A percentile compares a stretch with the other conserved stretches of the same genome.
These are phyloP conservation scores for Annulohypoxylon bovei DNA, from an alignment of 495 filamentous ascomycete species.

Conservation along the genomic window DNA sequence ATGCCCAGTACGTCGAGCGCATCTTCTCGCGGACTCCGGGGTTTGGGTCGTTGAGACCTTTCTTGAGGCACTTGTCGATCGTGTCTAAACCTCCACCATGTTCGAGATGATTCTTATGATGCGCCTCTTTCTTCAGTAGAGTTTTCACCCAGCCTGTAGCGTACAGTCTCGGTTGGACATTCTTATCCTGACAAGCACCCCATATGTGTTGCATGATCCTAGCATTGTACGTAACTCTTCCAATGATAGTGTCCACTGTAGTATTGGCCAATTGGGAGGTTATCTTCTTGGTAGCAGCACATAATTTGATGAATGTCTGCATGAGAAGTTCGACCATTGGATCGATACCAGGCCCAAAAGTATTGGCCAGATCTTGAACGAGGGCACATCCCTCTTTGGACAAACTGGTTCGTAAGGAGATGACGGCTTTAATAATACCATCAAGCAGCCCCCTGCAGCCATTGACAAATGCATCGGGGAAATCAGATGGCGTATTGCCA, in stretches of 20 bases:
- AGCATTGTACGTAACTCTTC: constrained; percentile 77
- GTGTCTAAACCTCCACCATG: constrained; percentile 82
- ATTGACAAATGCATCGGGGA: constrained; percentile 70
- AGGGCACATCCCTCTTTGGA: constrained; percentile 85
- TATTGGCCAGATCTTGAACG: constrained; percentile 84
- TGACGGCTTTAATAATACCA: constrained; percentile 87
- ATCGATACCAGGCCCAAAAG: constrained; percentile 80
- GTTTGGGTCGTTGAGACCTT: constrained; percentile 85
- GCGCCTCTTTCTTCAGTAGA: constrained; percentile 77
- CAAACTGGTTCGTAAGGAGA: constrained; percentile 87
- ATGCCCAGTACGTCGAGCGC: constrained; percentile 86
- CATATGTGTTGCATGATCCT: constrained; percentile 86
- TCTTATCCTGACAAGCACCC: constrained; percentile 87
- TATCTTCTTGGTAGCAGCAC: constrained; percentile 89
- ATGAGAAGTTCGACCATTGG: constrained; percentile 90
- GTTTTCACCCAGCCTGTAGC: constrained; percentile 86
- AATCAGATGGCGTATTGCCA: constrained; percentile 86
- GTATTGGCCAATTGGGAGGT: constrained; percentile 79
- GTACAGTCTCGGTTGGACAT: constrained; percentile 81
- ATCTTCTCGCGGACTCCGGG: constrained; percentile 85
- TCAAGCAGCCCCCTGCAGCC: constrained; percentile 80
- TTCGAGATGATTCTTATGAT: constrained; percentile 83
- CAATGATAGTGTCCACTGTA: constrained; percentile 78
- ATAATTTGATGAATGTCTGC: constrained; percentile 89
- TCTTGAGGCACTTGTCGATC: constrained; percentile 88